Base-by-base conservation (phyloP, 129 eudicot genomes). In the Flaveria ramosissima region DNA sequence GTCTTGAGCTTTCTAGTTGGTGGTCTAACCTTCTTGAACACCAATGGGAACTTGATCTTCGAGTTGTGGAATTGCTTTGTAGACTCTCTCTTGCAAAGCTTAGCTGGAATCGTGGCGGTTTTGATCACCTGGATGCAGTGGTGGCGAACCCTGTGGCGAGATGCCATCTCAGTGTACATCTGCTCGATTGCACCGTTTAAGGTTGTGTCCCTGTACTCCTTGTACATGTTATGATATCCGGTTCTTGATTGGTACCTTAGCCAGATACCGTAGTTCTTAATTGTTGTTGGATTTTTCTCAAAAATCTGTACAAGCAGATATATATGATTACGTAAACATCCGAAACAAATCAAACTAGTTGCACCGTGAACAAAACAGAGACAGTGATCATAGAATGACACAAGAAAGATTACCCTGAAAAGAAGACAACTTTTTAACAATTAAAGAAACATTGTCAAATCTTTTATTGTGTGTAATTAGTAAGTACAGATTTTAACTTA, bases 121-220 rank as follows among this genome's bases (percentile, higher is more conserved):
- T 36, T 36, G 7, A 36, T 36, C 7, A 36, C 41, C 66, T 60
- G 66, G 17, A 60, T 60, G 70, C 70, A 64, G 15, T 64, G 70
- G 21, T 64, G 70, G 14, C 70, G 70, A 12, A 64, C 70, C 70
- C 48, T 27, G 48, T 64, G 70, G 24, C 48, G 70, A 7, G 70
- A 64, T 7, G 48, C 70, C 70, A 64, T 64, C 46, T 64, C 70
- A n/a, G 70, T 64, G 70, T 64, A 64, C 48, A 64, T 64, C 46
- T 64, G 70, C 17, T 60, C 66, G 11, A 60, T 60, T 0, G 66
- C 13, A 36, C 68, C 43, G 68, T 62, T 62, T 62, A 66, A 39
- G 50, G 50, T 66, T 17, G 71, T 66, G 71, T 66, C 71, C 50
- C 51, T n/a, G 71, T 66, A 66, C 27, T 66, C 71, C 71, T 66